Base-by-base conservation (phyloP, 2,329 filamentous ascomycete genomes). In the Neospermospora avenae region DNA sequence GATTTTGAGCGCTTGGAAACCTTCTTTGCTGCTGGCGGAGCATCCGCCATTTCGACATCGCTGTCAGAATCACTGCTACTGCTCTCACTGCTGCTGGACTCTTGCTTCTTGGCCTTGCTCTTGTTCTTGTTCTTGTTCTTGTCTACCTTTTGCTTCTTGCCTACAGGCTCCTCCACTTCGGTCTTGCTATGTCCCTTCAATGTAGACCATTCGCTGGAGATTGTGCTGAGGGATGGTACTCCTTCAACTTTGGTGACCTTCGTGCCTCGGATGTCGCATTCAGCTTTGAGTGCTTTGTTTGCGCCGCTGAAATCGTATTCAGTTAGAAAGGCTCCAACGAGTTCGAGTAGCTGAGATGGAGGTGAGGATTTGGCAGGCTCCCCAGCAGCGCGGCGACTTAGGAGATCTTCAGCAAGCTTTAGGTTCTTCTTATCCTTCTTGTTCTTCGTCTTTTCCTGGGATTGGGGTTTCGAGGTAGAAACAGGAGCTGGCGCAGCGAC, bases 311-410 rank as follows among this genome's bases (percentile, higher is more conserved):
- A 88, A n/a, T 84, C 82, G 72, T 88, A 81, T 48, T 87, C 81
- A 44, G 80, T 80, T 53, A 92, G 79, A 73, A 91, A 92, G 22
- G 76, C 74, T 63, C 84, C 84, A 68, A 92, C 81, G 16, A 90
- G 77, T 62, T 85, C 82, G 70, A 92, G 77, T 37, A 92, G 77
- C 73, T 88, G 81, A 28, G 81, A 74, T 4, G 87, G 81, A 25
- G 84, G 79, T 49, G 77, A 72, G 28, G 73, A 41, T 57, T 69
- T 69, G 10, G 66, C 35, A 41, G 68, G 60, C 35, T 65, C 64
- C 8, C 63, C 66, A 55, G 59, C 64, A 55, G 61, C 65, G 41
- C 63, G 62, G n/a, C 66, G 63, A 45, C 67, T 69, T 44, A 72
- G 65, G 25, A 71, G 67, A 52, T 69, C 66, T 49, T 68, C 63